phyloP scores from a whole-genome alignment of 2,329 filamentous ascomycete species.

The Bimuria novae-zelandiae region DNA sequence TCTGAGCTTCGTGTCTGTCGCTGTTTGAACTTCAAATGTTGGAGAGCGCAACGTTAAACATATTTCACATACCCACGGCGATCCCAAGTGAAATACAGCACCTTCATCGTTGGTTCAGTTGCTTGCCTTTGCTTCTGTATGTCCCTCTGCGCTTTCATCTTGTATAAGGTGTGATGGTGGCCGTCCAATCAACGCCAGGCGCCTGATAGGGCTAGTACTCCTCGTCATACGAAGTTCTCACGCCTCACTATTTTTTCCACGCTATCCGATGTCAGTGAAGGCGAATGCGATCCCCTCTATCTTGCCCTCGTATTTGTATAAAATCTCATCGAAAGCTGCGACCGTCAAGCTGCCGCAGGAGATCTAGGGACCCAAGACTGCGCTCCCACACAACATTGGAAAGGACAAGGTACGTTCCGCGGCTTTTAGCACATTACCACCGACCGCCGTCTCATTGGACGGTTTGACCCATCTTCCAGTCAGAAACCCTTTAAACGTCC shows the following conservation, averaged over 20 bases:
- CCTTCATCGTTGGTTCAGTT: no score
- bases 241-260: slow-evolving; percentile 3
- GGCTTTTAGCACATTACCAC: slow-evolving; percentile 1
- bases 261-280: background rate
- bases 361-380: no score
- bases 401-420: slow-evolving; percentile 2
- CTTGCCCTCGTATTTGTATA: background rate
- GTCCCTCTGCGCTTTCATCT: no score
- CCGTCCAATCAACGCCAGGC: background rate
- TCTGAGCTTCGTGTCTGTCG: no score
- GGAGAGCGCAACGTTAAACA: no score
- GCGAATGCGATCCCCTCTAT: background rate
- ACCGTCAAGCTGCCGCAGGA: background rate
- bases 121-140: no score
- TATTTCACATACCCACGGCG: no score
- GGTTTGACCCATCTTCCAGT: background rate
- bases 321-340: background rate
- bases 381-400: background rate
- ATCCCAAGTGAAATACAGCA: no score
- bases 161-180: background rate
- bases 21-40: no score
- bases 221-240: background rate
- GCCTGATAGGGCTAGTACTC: background rate
- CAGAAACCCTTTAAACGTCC: background rate
- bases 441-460: background rate